Conservation (phyloP, 805 yeast genomes). For the Starmerella floricola region DNA sequence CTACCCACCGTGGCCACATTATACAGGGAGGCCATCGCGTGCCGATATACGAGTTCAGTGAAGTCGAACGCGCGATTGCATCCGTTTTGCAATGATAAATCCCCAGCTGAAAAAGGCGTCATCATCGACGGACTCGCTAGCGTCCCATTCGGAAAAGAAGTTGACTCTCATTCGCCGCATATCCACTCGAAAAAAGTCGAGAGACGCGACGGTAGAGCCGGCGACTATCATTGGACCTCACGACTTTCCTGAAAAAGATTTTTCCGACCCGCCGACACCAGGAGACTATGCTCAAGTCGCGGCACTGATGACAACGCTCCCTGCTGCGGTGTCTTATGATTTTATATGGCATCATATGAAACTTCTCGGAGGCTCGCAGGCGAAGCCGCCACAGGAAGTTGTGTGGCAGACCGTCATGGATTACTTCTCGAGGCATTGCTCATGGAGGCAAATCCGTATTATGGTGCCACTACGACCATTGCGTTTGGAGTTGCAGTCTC, state of each 20-base stretch:
- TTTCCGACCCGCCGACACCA: conserved; percentile 5
- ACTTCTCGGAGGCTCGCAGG: conserved; percentile 3
- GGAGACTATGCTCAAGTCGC: conserved; percentile 11
- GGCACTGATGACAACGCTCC: conserved; percentile 7
- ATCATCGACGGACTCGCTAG: neutral
- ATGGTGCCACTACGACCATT: conserved; percentile 20
- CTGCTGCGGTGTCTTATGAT: conserved; percentile 2
- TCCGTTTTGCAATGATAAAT: no score
- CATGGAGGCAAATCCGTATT: conserved; percentile 18
- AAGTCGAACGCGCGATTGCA: no score
- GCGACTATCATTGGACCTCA: conserved; percentile 11
- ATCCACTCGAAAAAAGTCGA: no score
- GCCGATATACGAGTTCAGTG: no score
- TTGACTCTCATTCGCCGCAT: no score
- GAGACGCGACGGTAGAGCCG: neutral
- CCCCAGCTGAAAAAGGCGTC: no score
- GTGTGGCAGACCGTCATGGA: conserved; percentile 13
- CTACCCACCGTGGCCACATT: no score
- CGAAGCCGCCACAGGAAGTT: conserved; percentile 2
- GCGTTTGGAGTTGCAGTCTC: conserved; percentile 13
- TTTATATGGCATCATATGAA: conserved; percentile 3
- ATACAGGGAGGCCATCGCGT: no score
- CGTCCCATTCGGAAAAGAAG: neutral
- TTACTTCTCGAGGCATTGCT: conserved; percentile 14
- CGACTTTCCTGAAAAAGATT: conserved; percentile 15